Percentiles rank a stretch among this genome's conserved stretches.
These are phyloP conservation scores for Saccharomycopsis schoenii DNA, from an alignment of 805 yeast genomes.

Conservation along the genomic window DNA sequence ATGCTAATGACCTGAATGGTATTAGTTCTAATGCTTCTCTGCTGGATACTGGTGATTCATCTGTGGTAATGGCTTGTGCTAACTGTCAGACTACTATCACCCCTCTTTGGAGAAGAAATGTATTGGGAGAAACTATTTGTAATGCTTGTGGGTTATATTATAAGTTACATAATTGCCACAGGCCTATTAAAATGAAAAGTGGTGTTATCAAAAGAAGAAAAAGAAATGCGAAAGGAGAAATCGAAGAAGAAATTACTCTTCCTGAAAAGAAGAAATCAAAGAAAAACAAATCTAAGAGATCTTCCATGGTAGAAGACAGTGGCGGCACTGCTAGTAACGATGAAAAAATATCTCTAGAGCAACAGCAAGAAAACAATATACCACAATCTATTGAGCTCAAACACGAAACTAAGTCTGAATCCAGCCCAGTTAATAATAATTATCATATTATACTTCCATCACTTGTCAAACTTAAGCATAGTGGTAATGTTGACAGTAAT, in stretches of 20 bases:
- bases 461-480: background rate
- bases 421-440: background rate
- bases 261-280: background rate
- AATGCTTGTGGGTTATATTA: slow-evolving; percentile 82
- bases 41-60: slow-evolving; percentile 9
- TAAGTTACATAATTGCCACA: slow-evolving; percentile 61
- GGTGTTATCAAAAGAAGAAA: slow-evolving; percentile 67
- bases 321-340: background rate
- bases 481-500: background rate
- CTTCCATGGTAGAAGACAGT: background rate
- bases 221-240: slow-evolving; percentile 5
- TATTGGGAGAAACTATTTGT: slow-evolving; percentile 72
- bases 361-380: background rate
- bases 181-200: slow-evolving; percentile 70
- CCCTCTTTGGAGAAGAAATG: slow-evolving; percentile 81
- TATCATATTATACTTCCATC: background rate
- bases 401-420: background rate
- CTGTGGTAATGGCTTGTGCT: slow-evolving; percentile 64
- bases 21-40: background rate
- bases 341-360: background rate
- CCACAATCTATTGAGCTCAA: background rate
- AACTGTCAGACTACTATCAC: slow-evolving; percentile 82
- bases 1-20: slow-evolving; percentile 19
- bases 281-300: background rate
- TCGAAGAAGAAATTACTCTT: background rate